A percentile compares a stretch with the other conserved stretches of the same genome.
phyloP scores from a whole-genome alignment of 257 asterid species.

The Handroanthus guayacan region DNA sequence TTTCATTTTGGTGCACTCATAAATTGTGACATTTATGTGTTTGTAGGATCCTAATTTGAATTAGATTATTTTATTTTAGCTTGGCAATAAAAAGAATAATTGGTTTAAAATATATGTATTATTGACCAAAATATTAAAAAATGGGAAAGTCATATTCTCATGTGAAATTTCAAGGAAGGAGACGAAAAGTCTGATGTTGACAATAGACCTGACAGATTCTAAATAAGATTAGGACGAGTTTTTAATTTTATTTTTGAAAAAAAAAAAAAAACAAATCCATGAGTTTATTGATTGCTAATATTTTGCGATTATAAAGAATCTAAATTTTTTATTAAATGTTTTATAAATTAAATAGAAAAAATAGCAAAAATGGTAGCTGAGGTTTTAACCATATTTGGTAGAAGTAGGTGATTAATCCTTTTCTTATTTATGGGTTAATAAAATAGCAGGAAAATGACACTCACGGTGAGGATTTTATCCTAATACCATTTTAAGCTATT shows the following conservation, averaged over 20 bases:
- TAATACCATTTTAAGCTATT: not conserved
- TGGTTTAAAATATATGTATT: slow-evolving; percentile 8
- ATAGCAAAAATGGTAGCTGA: not conserved
- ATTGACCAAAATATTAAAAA: not conserved
- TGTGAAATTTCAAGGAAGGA: slow-evolving; percentile 42
- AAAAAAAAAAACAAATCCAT: not conserved
- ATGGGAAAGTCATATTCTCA: slow-evolving; percentile 35
- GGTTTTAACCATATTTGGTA: not conserved
- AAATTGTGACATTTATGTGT: too few species aligned
- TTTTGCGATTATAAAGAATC: not conserved
- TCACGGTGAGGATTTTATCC: not conserved
- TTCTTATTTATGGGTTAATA: not conserved
- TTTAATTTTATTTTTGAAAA: not conserved
- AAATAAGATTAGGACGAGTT: slow-evolving; percentile 28
- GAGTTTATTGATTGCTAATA: not conserved
- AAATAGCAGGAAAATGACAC: not conserved
- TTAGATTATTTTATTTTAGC: not conserved
- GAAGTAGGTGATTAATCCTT: not conserved
- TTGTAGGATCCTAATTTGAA: not conserved
- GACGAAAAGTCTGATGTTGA: slow-evolving; percentile 40
- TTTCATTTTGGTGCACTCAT: too few species aligned
- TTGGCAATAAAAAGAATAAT: not conserved
- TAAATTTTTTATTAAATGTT: not conserved
- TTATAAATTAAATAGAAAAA: not conserved
- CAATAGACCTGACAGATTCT: slow-evolving; percentile 32